phyloP scores from a whole-genome alignment of 2,329 filamentous ascomycete species.

The Fusarium xyrophilum region DNA sequence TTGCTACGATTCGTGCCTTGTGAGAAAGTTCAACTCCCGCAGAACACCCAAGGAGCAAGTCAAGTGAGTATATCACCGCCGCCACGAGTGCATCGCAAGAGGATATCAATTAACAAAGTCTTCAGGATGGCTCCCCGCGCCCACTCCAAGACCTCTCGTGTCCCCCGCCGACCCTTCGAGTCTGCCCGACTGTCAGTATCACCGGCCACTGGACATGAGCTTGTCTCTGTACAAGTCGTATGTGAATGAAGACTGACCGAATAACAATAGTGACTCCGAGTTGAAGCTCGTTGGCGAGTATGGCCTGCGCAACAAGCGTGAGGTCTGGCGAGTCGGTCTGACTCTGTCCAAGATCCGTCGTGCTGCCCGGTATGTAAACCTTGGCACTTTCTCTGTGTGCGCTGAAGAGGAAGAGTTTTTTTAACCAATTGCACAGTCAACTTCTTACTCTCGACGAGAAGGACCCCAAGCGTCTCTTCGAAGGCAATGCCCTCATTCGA shows the following conservation, averaged over 20 bases:
- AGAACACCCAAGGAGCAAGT: constrained; percentile 49
- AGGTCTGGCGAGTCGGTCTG: constrained; percentile 99
- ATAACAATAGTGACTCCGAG: constrained; percentile 86
- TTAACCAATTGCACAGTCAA: constrained; percentile 71
- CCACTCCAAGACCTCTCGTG: constrained; percentile 99
- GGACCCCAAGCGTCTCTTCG: constrained; percentile 99
- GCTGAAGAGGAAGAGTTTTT: background rate
- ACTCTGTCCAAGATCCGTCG: constrained; percentile 99
- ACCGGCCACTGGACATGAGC: constrained; percentile 98
- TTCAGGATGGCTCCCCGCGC: constrained; percentile 59
- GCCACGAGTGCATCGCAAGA: constrained; percentile 13
- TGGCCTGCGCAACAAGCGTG: constrained; percentile 99
- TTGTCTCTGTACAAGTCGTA: constrained; percentile 97
- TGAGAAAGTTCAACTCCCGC: constrained; percentile 46
- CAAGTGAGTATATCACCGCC: constrained; percentile 47
- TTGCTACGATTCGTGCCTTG: constrained; percentile 27
- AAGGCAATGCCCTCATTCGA: constrained; percentile 99
- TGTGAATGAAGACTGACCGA: constrained; percentile 75
- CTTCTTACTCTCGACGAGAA: constrained; percentile 99
- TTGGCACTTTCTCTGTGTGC: background rate
- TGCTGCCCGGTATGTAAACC: constrained; percentile 85
- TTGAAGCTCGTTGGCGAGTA: constrained; percentile 99
- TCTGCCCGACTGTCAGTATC: constrained; percentile 98
- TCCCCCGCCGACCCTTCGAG: constrained; percentile 98
- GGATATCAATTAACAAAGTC: constrained; percentile 41